phyloP scores from a whole-genome alignment of 129 eudicot species.

The Arctium lappa region DNA sequence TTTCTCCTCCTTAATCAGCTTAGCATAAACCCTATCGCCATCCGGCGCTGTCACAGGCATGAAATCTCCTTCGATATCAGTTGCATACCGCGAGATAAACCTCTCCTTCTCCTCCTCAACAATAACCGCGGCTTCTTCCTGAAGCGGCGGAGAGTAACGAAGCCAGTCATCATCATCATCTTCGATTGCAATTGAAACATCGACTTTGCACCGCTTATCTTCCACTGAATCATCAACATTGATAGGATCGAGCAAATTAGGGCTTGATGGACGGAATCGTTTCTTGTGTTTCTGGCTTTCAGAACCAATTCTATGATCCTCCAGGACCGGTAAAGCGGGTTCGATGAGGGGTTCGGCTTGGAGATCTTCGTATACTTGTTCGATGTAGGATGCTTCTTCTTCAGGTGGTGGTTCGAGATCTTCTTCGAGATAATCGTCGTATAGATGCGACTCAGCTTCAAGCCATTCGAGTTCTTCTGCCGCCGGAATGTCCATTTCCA shows the following conservation, averaged over 20 bases:
- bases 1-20: slow-evolving; percentile 33
- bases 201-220: slow-evolving; percentile 40
- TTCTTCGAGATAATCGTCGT: slow-evolving; percentile 45
- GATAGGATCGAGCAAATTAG: background rate
- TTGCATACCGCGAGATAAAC: slow-evolving; percentile 53
- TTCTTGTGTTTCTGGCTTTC: slow-evolving; percentile 32
- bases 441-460: slow-evolving; percentile 54
- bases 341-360: slow-evolving; percentile 19
- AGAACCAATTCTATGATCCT: slow-evolving; percentile 3
- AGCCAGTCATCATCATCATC: slow-evolving; percentile 51
- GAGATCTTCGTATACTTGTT: slow-evolving; percentile 5
- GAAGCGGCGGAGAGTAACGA: slow-evolving; percentile 42
- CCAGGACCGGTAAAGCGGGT: slow-evolving; percentile 25
- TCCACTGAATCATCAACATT: background rate
- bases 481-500: slow-evolving; percentile 66
- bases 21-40: slow-evolving; percentile 94
- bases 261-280: slow-evolving; percentile 42
- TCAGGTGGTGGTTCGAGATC: slow-evolving; percentile 35
- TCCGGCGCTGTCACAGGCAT: slow-evolving; percentile 82
- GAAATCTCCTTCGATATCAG: slow-evolving; percentile 83
- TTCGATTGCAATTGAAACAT: slow-evolving; percentile 2
- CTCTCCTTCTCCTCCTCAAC: slow-evolving; percentile 45
- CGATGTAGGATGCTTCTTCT: slow-evolving; percentile 10
- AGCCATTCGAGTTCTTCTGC: slow-evolving; percentile 80
- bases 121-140: background rate